Evolutionary conservation across 495 filamentous ascomycete genomes (phyloP).

Genomic region (Aspergillus steynii): DNA sequence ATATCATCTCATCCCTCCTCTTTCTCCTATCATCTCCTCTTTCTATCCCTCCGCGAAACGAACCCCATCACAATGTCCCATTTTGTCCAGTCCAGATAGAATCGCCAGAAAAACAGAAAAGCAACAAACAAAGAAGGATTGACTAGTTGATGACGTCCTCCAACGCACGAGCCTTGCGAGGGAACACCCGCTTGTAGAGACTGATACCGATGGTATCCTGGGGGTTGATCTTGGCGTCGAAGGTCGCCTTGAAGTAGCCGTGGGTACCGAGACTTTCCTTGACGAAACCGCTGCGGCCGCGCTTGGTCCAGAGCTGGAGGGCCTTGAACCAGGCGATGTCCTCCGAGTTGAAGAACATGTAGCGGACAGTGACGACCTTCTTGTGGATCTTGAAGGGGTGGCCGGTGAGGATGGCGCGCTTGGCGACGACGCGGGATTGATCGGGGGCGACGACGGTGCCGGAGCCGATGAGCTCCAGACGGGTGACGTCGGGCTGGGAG

Average conservation of each 20-base stretch:
- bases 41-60: background rate
- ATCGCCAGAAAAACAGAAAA: background rate
- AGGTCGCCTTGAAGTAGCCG: slow-evolving; percentile 98
- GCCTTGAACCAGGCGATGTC: slow-evolving; percentile 98
- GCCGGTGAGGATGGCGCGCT: slow-evolving; percentile 90
- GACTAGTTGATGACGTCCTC: slow-evolving; percentile 34
- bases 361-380: slow-evolving; percentile 90
- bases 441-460: slow-evolving; percentile 83
- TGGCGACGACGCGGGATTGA: slow-evolving; percentile 79
- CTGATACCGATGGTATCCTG: slow-evolving; percentile 91
- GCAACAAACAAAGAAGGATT: slow-evolving; percentile 7
- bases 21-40: background rate
- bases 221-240: slow-evolving; percentile 93
- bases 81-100: too few relatives aligned
- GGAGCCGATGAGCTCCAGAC: slow-evolving; percentile 73
- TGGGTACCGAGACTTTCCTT: slow-evolving; percentile 95
- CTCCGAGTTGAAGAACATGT: slow-evolving; percentile 98
- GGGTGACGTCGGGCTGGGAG: slow-evolving; percentile 31
- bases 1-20: slow-evolving; percentile 23
- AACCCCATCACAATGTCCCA: background rate
- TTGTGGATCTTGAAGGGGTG: slow-evolving; percentile 99
- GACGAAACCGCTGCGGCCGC: slow-evolving; percentile 83
- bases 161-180: slow-evolving; percentile 63
- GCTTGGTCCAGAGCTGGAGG: slow-evolving; percentile 87
- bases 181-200: slow-evolving; percentile 92